phyloP scores from a whole-genome alignment of 768 basidiomycete species.

The Lentinula guzmanii region DNA sequence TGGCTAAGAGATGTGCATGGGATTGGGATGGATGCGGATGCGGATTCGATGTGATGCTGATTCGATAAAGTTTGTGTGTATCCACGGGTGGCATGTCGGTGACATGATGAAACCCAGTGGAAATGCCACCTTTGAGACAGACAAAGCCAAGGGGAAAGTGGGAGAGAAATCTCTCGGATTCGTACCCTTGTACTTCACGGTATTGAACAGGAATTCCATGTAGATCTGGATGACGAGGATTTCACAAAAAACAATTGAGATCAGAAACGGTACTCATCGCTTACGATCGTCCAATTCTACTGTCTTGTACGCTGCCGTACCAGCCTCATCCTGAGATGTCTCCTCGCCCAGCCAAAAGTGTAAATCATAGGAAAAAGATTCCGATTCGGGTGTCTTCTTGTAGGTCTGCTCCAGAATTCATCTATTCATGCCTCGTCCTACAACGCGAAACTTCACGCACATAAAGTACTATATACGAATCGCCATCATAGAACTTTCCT shows the following conservation, averaged over 20 bases:
- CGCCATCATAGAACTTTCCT: conserved; percentile 58
- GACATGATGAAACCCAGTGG: conserved; percentile 50
- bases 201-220: conserved; percentile 53
- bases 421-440: background rate
- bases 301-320: conserved; percentile 58
- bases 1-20: conserved; percentile 25
- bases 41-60: conserved; percentile 23
- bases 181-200: conserved; percentile 55
- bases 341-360: conserved; percentile 63
- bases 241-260: background rate
- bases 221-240: conserved; percentile 31
- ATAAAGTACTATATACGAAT: conserved; percentile 61
- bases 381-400: conserved; percentile 42
- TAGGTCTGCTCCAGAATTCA: conserved; percentile 38
- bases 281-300: conserved; percentile 61
- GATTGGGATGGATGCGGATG: background rate
- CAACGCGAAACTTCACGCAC: conserved; percentile 25
- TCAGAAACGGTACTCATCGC: conserved; percentile 14
- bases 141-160: conserved; percentile 42
- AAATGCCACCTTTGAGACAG: conserved; percentile 38
- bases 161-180: conserved; percentile 44
- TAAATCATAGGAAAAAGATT: conserved; percentile 46
- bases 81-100: conserved; percentile 35
- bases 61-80: conserved; percentile 43
- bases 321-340: conserved; percentile 53